These are phyloP conservation scores for Porphyra umbilicalis DNA, from an alignment of 31 red algal species.

Conservation along the genomic window DNA sequence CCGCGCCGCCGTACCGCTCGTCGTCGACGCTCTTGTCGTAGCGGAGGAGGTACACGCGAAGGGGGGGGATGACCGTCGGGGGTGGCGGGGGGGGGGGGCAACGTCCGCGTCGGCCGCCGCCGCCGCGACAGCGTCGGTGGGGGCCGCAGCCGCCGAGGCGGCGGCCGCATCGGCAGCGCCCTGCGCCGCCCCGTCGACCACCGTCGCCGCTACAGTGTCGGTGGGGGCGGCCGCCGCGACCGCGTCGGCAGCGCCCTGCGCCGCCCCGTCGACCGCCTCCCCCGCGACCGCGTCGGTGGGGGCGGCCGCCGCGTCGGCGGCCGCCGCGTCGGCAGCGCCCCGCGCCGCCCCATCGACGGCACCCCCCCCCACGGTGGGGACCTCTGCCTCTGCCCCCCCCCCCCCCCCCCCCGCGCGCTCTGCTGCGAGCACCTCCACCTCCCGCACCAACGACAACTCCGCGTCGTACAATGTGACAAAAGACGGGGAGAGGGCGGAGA, in stretches of 20 bases:
- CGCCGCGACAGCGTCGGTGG: background rate
- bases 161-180: background rate
- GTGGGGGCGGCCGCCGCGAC: background rate
- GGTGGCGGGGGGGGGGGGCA: background rate
- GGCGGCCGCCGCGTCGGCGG: background rate
- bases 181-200: background rate
- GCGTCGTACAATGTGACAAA: conserved; percentile 85
- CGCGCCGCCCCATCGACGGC: background rate
- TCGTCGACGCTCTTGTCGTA: conserved; percentile 64
- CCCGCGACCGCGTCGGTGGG: background rate
- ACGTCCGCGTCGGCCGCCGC: too few species aligned
- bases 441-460: conserved; percentile 44
- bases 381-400: background rate
- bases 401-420: conserved; percentile 22
- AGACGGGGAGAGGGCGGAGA: conserved; percentile 19
- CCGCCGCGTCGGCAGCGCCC: background rate
- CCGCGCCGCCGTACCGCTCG: conserved; percentile 37
- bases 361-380: background rate
- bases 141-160: background rate
- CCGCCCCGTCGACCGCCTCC: background rate
- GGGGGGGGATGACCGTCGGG: background rate
- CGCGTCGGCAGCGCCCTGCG: background rate
- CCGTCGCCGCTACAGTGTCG: background rate
- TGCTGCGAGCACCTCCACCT: conserved; percentile 85
- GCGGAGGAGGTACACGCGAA: conserved; percentile 67